These are phyloP conservation scores for Imleria badia DNA, from an alignment of 768 basidiomycete genomes.

Conservation along the genomic window DNA sequence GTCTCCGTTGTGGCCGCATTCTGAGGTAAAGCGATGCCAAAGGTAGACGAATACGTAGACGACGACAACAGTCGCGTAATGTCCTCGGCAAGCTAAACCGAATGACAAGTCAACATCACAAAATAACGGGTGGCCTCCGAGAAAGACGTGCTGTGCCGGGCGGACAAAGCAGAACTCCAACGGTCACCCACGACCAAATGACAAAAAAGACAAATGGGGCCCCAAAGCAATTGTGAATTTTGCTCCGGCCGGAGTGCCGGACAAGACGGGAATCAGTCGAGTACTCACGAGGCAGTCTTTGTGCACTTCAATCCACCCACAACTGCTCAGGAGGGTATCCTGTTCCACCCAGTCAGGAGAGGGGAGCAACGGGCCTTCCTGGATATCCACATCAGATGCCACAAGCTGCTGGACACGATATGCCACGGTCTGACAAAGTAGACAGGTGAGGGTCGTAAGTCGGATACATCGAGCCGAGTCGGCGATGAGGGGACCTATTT, in stretches of 20 bases:
- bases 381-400: conserved; percentile 54
- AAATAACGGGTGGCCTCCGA: not conserved
- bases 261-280: not conserved
- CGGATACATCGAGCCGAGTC: conserved; percentile 53
- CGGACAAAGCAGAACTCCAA: conserved; percentile 8
- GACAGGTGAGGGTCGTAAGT: conserved; percentile 65
- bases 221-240: not conserved
- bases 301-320: conserved; percentile 74
- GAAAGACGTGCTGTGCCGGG: conserved; percentile 8
- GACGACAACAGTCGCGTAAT: conserved; percentile 36
- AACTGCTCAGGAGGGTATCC: conserved; percentile 63
- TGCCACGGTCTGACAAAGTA: conserved; percentile 59
- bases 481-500: conserved; percentile 41
- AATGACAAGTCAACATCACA: conserved; percentile 16
- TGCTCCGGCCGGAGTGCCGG: not conserved
- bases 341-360: conserved; percentile 77
- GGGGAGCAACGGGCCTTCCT: conserved; percentile 66
- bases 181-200: not conserved
- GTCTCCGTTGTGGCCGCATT: conserved; percentile 19
- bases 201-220: not conserved
- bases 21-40: conserved; percentile 45
- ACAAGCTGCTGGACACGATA: conserved; percentile 71
- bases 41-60: conserved; percentile 43
- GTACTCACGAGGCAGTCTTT: conserved; percentile 64
- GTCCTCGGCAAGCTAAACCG: conserved; percentile 27